Evolutionary conservation across 768 basidiomycete genomes (phyloP), one percentile per base, ranked within the genome.

Genomic region (Fistulinella prunicolor): DNA sequence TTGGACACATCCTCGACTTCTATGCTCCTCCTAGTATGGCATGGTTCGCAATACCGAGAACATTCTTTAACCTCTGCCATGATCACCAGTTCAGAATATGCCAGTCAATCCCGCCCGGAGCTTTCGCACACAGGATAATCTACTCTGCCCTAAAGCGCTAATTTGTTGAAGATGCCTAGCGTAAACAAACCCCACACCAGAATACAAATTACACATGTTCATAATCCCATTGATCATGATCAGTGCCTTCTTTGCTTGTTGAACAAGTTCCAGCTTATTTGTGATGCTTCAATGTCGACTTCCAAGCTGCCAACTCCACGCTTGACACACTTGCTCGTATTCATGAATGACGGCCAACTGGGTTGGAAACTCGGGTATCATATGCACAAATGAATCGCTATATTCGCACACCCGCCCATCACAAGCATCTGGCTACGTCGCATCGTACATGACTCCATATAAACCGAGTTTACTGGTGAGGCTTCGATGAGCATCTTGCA

Each of bases 341-440:
- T n/a, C n/a, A n/a, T n/a, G 7, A 28, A 29, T 24, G 4, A 23
- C 10, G 8, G 19, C 26, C 24, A 41, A 19, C n/a, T 35, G 32
- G 4, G 17, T n/a, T 34, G 6, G 12, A 23, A 41, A 30, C 6
- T n/a, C n/a, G 16, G 35, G 9, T 32, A 19, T 34, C 17, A 38
- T 34, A 46, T 53, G 8, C 35, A 37, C 45, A 57, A 29, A 42
- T 22, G 24, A 50, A 41, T 41, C 12, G 37, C 28, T 30, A 45
- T 9, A 3, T n/a, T 38, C 10, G 38, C 30, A 28, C 14, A 23
- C 21, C 5, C n/a, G 20, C 17, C 26, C 19, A 44, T 17, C 35
- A 26, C 30, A 38, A 28, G 9, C 23, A n/a, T 20, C 17, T n/a
- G n/a, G n/a, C n/a, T n/a, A 39, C 19, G 32, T 6, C 23, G 14